These are phyloP conservation scores for Hygrocybe punicea DNA, from an alignment of 768 basidiomycete species.

Conservation along the genomic window DNA sequence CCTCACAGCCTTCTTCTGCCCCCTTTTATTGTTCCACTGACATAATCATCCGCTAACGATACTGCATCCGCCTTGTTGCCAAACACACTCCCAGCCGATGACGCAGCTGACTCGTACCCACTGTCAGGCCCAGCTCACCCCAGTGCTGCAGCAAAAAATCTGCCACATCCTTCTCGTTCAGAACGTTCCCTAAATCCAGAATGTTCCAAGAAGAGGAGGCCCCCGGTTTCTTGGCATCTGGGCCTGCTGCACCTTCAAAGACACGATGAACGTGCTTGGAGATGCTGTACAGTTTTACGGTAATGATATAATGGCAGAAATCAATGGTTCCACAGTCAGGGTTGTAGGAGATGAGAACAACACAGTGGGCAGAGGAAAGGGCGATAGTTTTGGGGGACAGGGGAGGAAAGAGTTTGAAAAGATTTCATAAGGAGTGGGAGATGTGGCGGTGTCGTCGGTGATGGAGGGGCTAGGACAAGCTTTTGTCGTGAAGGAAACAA, in stretches of 20 bases:
- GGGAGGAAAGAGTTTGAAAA: constrained; percentile 94
- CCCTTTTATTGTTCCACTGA: constrained; percentile 90
- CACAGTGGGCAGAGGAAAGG: constrained; percentile 86
- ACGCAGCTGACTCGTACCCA: constrained; percentile 77
- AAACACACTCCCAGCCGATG: constrained; percentile 67
- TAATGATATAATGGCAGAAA: constrained; percentile 92
- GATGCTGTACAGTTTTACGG: constrained; percentile 90
- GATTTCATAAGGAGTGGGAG: constrained; percentile 90
- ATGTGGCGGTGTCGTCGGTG: constrained; percentile 74
- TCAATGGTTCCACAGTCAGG: constrained; percentile 81
- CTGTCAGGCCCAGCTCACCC: constrained; percentile 61
- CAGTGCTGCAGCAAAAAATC: constrained; percentile 82
- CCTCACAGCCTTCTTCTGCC: constrained; percentile 84
- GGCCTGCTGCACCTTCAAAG: constrained; percentile 55
- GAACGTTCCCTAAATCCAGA: constrained; percentile 80
- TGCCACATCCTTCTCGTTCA: constrained; percentile 91
- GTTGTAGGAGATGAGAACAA: constrained; percentile 92
- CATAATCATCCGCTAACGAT: constrained; percentile 86
- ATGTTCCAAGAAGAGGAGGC: constrained; percentile 41
- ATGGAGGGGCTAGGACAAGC: constrained; percentile 85
- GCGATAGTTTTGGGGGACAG: constrained; percentile 77
- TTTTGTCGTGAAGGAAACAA: constrained; percentile 27
- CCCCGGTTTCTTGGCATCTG: constrained; percentile 26
- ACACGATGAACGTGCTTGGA: constrained; percentile 87
- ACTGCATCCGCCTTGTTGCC: constrained; percentile 84